Base-by-base conservation (phyloP, 176 grass and related monocot species). In the Oryza nivara region DNA sequence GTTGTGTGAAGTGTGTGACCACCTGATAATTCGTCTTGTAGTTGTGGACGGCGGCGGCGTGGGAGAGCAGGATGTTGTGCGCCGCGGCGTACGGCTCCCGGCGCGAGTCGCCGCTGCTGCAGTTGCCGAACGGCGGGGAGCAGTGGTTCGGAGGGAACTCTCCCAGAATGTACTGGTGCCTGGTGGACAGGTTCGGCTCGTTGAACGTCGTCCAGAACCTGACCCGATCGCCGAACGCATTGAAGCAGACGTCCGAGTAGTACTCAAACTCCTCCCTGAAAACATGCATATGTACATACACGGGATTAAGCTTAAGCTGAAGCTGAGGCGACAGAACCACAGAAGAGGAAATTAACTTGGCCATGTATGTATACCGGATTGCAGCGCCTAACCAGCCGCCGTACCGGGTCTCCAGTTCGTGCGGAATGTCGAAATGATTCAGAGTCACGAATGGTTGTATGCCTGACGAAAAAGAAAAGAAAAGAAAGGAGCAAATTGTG, bases 381-480 rank as follows among this genome's bases (percentile, higher is more conserved):
- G 80, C 79, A 3, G 83, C 9, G 72, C 67, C 87, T 44, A 95
- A 6, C 93, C 93, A 95, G 47, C 88, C 32, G 3, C 68, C 83
- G 51, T 89, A 77, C 1, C 52, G 80, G 35, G 52, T 75, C 34
- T 93, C 91, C 48, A 96, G n/a, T 40, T 93, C 91, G 11, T 87
- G 72, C 9, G 93, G 93, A 36, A 89, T 3, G 54, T 96, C 93
- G 43, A 91, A 96, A 61, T 93, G 93, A 40, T 89, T 20, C 32
- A 91, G 75, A 7, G 93, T 96, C 34, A 96, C 91, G 65, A 96
- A 96, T 6, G 93, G 93, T 19, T 88, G 68, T 63, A 96, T 96
- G 13, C 93, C 93, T 95, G 72, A 6, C 74, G 0, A 7, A 22
- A 54, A 36, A 72, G 28, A 30, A 38, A 38, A 38, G 34, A 35